A percentile compares a stretch with the other conserved stretches of the same genome.
These are phyloP conservation scores for Acorus gramineus DNA, from an alignment of 106 monocot genomes.

Conservation along the genomic window DNA sequence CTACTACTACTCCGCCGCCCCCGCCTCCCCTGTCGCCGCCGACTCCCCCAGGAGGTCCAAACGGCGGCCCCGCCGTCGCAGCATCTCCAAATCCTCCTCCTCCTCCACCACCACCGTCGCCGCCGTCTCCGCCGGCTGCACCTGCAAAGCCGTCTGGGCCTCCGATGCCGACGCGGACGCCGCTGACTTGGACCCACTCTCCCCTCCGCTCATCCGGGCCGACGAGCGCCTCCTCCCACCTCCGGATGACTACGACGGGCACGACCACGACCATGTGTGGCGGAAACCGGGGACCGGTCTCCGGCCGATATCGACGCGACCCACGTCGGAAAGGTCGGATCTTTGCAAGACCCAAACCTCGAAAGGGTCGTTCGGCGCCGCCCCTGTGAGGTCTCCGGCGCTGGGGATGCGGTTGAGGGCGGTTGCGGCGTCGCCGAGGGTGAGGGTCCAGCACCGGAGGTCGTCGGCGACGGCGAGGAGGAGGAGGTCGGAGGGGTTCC, in stretches of 20 bases:
- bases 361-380: too few species aligned
- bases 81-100: background rate
- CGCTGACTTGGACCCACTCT: background rate
- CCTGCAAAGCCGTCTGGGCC: background rate
- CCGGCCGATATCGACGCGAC: too few species aligned
- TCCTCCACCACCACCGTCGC: background rate
- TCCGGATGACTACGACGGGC: background rate
- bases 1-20: slow-evolving; percentile 40
- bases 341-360: too few species aligned
- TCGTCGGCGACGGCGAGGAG: background rate
- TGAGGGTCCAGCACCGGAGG: too few species aligned
- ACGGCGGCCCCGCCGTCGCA: slow-evolving; percentile 10
- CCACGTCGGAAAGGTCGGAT: too few species aligned
- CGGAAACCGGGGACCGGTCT: slow-evolving; percentile 1
- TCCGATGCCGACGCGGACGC: slow-evolving; percentile 4
- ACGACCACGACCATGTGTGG: background rate
- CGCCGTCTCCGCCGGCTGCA: slow-evolving; percentile 12
- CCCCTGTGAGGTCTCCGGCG: too few species aligned
- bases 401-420: too few species aligned
- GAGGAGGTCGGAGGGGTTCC: slow-evolving; percentile 32
- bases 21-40: slow-evolving; percentile 18
- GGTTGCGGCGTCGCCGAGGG: too few species aligned
- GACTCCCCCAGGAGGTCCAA: slow-evolving; percentile 27
- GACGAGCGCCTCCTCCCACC: background rate
- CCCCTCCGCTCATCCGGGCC: background rate